Percentiles rank a stretch among this genome's conserved stretches.
Conservation (phyloP, 371 early-diverging fungal genomes). For the Apophysomyces elegans region DNA sequence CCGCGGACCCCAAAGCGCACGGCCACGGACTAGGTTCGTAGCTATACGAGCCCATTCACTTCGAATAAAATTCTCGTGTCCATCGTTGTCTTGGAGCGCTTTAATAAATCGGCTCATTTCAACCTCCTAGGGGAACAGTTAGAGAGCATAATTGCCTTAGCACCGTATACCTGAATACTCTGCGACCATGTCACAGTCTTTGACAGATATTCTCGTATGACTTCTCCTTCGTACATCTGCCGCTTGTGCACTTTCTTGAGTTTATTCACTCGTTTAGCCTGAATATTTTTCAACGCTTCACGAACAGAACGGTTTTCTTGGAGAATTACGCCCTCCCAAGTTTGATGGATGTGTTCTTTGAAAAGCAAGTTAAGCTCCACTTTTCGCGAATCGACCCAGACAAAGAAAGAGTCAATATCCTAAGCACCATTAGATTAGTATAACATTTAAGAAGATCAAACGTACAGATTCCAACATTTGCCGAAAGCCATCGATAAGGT, state of each 20-base stretch:
- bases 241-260: constrained; percentile 63
- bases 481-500: constrained; percentile 66
- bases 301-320: constrained; percentile 59
- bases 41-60: constrained; percentile 71
- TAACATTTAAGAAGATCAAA: neutral
- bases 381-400: constrained; percentile 61
- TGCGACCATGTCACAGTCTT: constrained; percentile 64
- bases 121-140: constrained; percentile 36
- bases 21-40: constrained; percentile 57
- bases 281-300: constrained; percentile 55
- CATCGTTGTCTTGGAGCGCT: constrained; percentile 66
- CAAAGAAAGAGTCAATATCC: constrained; percentile 56
- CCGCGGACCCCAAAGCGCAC: constrained; percentile 67
- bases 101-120: constrained; percentile 64
- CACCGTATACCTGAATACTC: constrained; percentile 53
- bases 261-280: constrained; percentile 54
- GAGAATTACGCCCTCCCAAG: constrained; percentile 65
- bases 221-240: constrained; percentile 50
- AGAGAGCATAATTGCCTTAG: neutral
- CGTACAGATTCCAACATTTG: constrained; percentile 44
- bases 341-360: constrained; percentile 58
- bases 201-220: constrained; percentile 55
- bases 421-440: constrained; percentile 14
- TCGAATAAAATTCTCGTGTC: constrained; percentile 64
- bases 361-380: constrained; percentile 54